Conservation (phyloP, 1,284 basidiomycete species). For the Boletus smithii region DNA sequence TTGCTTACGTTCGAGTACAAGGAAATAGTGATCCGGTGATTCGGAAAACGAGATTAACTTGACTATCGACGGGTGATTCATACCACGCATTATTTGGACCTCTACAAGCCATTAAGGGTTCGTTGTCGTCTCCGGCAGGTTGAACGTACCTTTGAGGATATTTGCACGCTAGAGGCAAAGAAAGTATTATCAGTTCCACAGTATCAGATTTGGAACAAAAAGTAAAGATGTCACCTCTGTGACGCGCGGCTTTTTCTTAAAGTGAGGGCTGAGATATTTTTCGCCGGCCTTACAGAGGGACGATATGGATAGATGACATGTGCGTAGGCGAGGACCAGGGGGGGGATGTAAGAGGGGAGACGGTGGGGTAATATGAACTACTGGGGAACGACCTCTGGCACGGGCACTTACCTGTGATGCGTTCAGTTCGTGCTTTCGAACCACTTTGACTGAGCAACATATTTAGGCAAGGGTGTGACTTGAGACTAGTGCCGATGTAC, state of each 20-base stretch:
- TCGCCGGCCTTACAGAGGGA: constrained; percentile 71
- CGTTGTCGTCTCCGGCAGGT: background rate
- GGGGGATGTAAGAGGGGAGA: background rate
- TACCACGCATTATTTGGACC: constrained; percentile 99
- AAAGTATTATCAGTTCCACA: constrained; percentile 17
- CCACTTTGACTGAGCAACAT: constrained; percentile 77
- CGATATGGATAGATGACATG: constrained; percentile 18
- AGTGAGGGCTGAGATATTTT: constrained; percentile 87
- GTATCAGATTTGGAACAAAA: constrained; percentile 24
- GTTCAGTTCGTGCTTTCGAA: constrained; percentile 95
- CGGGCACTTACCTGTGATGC: constrained; percentile 83
- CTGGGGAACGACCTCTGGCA: constrained; percentile 19
- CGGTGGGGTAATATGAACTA: constrained; percentile 33
- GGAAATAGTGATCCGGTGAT: constrained; percentile 90
- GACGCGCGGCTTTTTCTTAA: constrained; percentile 93
- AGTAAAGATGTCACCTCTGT: constrained; percentile 77
- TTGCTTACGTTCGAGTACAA: constrained; percentile 84
- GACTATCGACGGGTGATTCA: constrained; percentile 86
- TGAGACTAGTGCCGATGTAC: constrained; percentile 21
- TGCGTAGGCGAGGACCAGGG: constrained; percentile 19
- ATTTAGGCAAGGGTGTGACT: constrained; percentile 8
- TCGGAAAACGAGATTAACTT: constrained; percentile 89
- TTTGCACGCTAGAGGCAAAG: constrained; percentile 77
- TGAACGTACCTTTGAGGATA: constrained; percentile 79
- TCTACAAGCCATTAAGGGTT: constrained; percentile 48